Evolutionary conservation across 345 rosid genomes (phyloP).

Genomic region (Populus euphratica): DNA sequence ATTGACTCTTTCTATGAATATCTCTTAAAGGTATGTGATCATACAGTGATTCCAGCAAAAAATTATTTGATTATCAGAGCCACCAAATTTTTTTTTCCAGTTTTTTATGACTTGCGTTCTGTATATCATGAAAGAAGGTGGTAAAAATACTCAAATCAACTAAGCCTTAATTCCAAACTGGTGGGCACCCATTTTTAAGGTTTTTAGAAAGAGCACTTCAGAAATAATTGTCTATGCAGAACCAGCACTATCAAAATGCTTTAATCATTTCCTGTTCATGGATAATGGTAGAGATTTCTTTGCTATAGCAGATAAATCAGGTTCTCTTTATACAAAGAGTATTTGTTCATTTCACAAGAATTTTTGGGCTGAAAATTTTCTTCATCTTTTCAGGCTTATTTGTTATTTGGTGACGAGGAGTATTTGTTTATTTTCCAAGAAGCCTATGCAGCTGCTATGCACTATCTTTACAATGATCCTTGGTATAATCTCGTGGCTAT

Average conservation of each 20-base stretch:
- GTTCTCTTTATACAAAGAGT: background rate
- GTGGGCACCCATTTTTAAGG: background rate
- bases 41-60: background rate
- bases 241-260: too few relatives aligned
- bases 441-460: slow-evolving; percentile 91
- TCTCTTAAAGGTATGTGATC: slow-evolving; percentile 67
- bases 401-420: slow-evolving; percentile 94
- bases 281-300: background rate
- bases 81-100: background rate
- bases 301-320: background rate
- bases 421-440: slow-evolving; percentile 87
- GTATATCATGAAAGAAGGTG: background rate
- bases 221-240: too few relatives aligned
- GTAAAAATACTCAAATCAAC: background rate
- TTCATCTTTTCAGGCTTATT: slow-evolving; percentile 67
- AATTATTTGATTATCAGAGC: background rate
- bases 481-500: slow-evolving; percentile 59
- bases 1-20: slow-evolving; percentile 97
- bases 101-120: background rate
- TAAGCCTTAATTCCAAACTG: background rate
- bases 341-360: background rate
- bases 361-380: slow-evolving; percentile 6
- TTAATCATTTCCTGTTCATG: too few relatives aligned
- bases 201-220: too few relatives aligned
- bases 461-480: slow-evolving; percentile 84